A percentile compares a stretch with the other conserved stretches of the same genome.
Conservation (phyloP, 257 asterid species). For the Ilex aquifolium region DNA sequence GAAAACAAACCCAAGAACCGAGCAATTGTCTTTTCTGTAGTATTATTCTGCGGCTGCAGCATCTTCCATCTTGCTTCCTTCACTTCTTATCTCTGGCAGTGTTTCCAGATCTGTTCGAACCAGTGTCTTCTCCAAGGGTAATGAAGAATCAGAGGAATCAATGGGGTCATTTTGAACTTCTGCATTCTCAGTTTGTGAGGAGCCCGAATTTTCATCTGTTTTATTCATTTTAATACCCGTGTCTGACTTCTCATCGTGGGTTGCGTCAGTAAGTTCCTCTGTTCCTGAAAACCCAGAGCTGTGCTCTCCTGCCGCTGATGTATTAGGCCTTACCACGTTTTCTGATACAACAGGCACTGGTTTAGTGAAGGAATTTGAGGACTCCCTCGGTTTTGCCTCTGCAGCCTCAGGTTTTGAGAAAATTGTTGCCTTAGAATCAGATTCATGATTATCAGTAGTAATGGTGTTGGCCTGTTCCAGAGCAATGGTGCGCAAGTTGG, state of each 20-base stretch:
- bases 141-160: conserved; percentile 54
- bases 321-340: conserved; percentile 9
- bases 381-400: conserved; percentile 19
- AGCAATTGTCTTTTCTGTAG: conserved; percentile 11
- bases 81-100: conserved; percentile 56
- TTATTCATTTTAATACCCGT: conserved; percentile 21
- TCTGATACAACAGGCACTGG: conserved; percentile 23
- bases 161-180: conserved; percentile 45
- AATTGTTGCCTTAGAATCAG: conserved; percentile 25
- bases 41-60: conserved; percentile 71
- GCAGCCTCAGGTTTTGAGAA: conserved; percentile 22
- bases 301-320: conserved; percentile 24
- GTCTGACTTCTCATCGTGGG: conserved; percentile 30
- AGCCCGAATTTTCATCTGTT: conserved; percentile 27
- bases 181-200: conserved; percentile 25
- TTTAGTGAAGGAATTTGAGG: conserved; percentile 20
- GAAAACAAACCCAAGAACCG: conserved; percentile 9
- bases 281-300: conserved; percentile 17
- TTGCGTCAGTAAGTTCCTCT: conserved; percentile 16
- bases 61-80: conserved; percentile 55
- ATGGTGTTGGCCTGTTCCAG: no score
- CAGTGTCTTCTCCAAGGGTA: conserved; percentile 45
- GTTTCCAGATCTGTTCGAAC: conserved; percentile 53
- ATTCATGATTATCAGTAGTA: background rate
- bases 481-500: no score